phyloP scores from a whole-genome alignment of 495 filamentous ascomycete species.

The Echria macrotheca region DNA sequence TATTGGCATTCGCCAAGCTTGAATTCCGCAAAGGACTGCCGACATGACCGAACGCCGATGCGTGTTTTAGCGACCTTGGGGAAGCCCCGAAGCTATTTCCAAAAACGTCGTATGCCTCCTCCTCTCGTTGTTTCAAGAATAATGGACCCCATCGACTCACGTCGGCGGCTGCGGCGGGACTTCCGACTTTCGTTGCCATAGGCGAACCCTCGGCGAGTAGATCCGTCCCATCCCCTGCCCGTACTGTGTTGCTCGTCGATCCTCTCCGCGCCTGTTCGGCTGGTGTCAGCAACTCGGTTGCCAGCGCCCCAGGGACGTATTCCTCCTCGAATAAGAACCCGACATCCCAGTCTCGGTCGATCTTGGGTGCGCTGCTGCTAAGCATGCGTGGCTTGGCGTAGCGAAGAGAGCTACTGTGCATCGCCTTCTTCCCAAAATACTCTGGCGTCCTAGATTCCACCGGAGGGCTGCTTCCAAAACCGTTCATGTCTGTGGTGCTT shows the following conservation, averaged over 20 bases:
- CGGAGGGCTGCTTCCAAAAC: conserved; percentile 58
- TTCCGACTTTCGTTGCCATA: conserved; percentile 63
- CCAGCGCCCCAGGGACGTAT: conserved; percentile 74
- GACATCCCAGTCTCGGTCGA: conserved; percentile 72
- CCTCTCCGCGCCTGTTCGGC: conserved; percentile 81
- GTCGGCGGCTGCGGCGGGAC: conserved; percentile 65
- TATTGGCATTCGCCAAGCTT: conserved; percentile 57
- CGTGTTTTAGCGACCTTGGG: conserved; percentile 34
- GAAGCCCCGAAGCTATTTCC: neutral
- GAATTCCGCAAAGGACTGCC: conserved; percentile 94
- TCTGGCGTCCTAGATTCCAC: conserved; percentile 43
- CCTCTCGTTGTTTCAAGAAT: conserved; percentile 70
- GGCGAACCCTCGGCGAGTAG: conserved; percentile 43
- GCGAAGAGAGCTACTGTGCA: conserved; percentile 71
- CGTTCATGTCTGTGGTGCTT: conserved; percentile 41
- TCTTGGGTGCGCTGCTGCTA: conserved; percentile 70
- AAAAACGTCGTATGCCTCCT: conserved; percentile 52
- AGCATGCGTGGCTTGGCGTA: conserved; percentile 68
- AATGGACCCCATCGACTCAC: conserved; percentile 83
- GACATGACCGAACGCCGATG: conserved; percentile 70
- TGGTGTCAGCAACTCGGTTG: conserved; percentile 83
- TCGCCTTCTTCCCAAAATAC: conserved; percentile 62
- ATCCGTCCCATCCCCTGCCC: conserved; percentile 49
- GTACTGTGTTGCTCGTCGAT: conserved; percentile 43
- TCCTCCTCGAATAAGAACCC: conserved; percentile 92